Evolutionary conservation across 805 yeast species (phyloP).

Genomic region (Millerago galiae): DNA sequence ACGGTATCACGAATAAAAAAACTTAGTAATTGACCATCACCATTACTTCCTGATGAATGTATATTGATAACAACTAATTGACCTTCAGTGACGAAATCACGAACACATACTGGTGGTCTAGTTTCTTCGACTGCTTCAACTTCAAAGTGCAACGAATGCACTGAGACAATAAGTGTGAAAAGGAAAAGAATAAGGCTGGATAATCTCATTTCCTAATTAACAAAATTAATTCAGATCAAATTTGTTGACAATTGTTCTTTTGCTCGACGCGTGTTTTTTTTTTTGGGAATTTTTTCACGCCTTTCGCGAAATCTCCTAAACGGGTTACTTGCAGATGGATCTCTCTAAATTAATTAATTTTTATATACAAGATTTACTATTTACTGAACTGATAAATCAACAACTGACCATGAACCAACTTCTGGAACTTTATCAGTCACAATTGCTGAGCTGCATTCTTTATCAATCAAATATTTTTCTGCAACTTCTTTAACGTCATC

Average conservation of each 20-base stretch:
- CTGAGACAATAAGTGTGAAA: slow-evolving; percentile 14
- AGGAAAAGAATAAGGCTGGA: slow-evolving; percentile 9
- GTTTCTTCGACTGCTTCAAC: slow-evolving; percentile 38
- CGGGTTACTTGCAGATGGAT: background rate
- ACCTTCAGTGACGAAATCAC: slow-evolving; percentile 83
- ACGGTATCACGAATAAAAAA: slow-evolving; percentile 65
- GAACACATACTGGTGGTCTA: slow-evolving; percentile 69
- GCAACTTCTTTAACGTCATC: slow-evolving; percentile 59
- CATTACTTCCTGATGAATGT: slow-evolving; percentile 63
- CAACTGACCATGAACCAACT: slow-evolving; percentile 15
- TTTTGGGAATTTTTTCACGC: too few relatives aligned
- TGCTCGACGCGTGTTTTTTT: slow-evolving; percentile 3
- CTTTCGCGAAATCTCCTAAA: background rate
- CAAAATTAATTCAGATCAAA: too few relatives aligned
- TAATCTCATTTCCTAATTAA: slow-evolving; percentile 13
- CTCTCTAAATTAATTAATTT: background rate
- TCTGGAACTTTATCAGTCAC: slow-evolving; percentile 31
- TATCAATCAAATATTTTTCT: slow-evolving; percentile 50
- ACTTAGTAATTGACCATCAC: slow-evolving; percentile 83
- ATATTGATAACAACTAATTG: slow-evolving; percentile 84
- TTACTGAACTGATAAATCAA: slow-evolving; percentile 11
- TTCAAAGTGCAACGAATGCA: slow-evolving; percentile 43
- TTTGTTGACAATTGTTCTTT: slow-evolving; percentile 5
- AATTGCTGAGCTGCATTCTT: slow-evolving; percentile 32
- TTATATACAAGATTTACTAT: background rate